Base-by-base conservation (phyloP, 2,329 filamentous ascomycete genomes). In the Venturia pyrina region DNA sequence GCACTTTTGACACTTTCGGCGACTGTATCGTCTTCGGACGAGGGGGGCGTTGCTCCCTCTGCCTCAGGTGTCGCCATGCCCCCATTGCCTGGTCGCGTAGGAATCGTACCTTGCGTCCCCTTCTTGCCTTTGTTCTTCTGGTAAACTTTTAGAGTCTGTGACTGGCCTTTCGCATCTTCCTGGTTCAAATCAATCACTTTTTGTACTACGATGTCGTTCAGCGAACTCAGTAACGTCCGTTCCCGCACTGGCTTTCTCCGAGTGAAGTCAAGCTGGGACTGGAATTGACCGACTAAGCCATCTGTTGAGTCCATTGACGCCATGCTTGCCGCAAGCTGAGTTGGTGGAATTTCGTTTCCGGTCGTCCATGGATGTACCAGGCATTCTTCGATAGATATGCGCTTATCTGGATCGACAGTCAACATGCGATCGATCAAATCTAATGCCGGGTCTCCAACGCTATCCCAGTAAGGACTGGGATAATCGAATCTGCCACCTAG, bases 391-490 rank as follows among this genome's bases (percentile, higher is more conserved):
- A 99, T 87, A 0, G 90, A 93, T 75, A 89, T 93, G 62, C 95
- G 87, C 75, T 88, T 85, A 37, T 91, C 86, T 2, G 91, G 88
- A 69, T 97, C 88, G 43, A 97, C 92, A 2, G 90, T 89, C 63
- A 99, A 84, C 95, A 99, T 99, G 53, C 84, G 85, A 75, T 99
- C 95, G 70, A 99, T 98, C 43, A 99, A 82, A 70, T 98, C 92
- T 64, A 99, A 81, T 8, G 93, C 95, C 65, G 89, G 85, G 69
- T 98, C 93, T 72, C 90, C 88, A 40, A 96, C 87, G 2, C 87
- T 85, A 75, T 96, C 91, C 92, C 92, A 99, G 77, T 98, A 98
- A 0, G 95, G 95, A 1, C 91, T 96, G 0, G 95, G 93, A 73
- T 97, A 99, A 76, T 97, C 90, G 73, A 96, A 99, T 24, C 87